Conservation (phyloP, 2,329 filamentous ascomycete species). For the Colletotrichum cereale region DNA sequence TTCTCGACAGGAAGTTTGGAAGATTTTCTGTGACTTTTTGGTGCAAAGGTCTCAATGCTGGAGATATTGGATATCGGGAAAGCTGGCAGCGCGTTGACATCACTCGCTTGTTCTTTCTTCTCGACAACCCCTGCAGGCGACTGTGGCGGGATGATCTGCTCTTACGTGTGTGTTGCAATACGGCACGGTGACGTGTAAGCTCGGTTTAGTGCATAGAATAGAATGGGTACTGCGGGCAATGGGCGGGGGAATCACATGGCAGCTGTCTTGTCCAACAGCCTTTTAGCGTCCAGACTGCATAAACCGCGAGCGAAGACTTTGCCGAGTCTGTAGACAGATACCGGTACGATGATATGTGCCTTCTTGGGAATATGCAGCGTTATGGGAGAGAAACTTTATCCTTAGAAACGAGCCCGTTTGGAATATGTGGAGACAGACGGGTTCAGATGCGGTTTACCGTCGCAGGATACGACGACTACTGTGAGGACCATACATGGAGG, state of each 20-base stretch:
- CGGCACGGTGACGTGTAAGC: conserved; percentile 4
- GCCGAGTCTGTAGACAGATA: no score
- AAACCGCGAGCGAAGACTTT: no score
- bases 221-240: no score
- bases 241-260: neutral
- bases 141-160: conserved; percentile 23
- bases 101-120: conserved; percentile 11
- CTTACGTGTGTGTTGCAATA: no score
- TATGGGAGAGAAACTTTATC: neutral
- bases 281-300: neutral
- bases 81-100: conserved; percentile 28
- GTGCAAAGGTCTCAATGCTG: neutral
- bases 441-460: no score
- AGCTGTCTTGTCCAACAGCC: neutral
- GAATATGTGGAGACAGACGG: no score
- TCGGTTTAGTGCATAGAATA: neutral
- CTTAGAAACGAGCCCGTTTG: no score
- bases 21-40: neutral
- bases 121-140: neutral
- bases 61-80: neutral
- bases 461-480: no score
- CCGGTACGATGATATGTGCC: neutral
- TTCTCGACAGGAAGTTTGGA: neutral
- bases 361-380: neutral
- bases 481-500: no score